Evolutionary conservation across 2,329 filamentous ascomycete species (phyloP).

Genomic region (Leptographium lundbergii): DNA sequence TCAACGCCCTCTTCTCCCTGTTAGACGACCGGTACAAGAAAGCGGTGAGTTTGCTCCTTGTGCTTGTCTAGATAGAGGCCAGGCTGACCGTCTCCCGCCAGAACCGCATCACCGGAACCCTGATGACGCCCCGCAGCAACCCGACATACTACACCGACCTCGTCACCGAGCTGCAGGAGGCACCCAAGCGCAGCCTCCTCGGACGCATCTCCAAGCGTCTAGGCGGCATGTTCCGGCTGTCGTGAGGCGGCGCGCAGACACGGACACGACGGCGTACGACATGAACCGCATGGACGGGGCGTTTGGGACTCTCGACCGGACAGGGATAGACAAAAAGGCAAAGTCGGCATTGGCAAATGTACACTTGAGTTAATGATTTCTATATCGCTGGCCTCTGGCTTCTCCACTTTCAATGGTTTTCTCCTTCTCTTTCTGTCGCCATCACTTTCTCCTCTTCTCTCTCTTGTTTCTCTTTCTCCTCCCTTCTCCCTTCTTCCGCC

Average conservation of each 20-base stretch:
- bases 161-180: conserved; percentile 48
- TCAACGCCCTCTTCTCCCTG: conserved; percentile 46
- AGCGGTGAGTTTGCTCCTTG: conserved; percentile 27
- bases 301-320: background rate
- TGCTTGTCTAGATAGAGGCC: background rate
- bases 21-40: conserved; percentile 46
- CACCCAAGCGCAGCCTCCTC: conserved; percentile 43
- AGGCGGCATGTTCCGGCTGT: conserved; percentile 46
- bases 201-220: conserved; percentile 39
- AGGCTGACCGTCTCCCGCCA: conserved; percentile 9
- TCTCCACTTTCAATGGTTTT: background rate
- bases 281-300: background rate
- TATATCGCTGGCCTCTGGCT: background rate
- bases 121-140: conserved; percentile 47
- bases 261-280: background rate
- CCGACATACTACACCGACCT: conserved; percentile 52
- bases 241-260: conserved; percentile 19
- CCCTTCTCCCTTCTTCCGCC: background rate
- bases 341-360: background rate
- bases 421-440: background rate
- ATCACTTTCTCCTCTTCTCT: too few relatives aligned
- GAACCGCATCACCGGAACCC: conserved; percentile 34
- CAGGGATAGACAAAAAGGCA: background rate
- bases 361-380: background rate
- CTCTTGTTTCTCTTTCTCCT: background rate